Percentiles rank a stretch among this genome's conserved stretches.
phyloP scores from a whole-genome alignment of 148 eudicot genomes.

The Pharnaceum exiguum region DNA sequence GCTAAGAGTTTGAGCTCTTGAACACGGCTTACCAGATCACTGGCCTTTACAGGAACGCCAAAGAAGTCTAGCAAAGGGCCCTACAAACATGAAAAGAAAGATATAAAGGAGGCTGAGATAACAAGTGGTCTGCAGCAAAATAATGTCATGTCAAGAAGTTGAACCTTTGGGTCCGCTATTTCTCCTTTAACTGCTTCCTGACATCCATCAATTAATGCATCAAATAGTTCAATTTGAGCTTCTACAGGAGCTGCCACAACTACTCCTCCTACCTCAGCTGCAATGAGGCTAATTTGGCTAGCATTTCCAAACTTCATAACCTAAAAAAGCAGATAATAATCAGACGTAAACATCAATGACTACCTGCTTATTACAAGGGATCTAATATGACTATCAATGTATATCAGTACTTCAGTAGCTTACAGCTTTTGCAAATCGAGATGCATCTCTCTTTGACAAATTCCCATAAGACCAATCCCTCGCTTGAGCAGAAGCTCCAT shows the following conservation, averaged over 20 bases:
- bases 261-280: constrained; percentile 85
- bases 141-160: neutral
- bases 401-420: constrained; percentile 19
- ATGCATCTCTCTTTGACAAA: constrained; percentile 92
- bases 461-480: constrained; percentile 96
- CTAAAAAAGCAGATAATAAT: constrained; percentile 27
- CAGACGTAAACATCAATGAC: no score
- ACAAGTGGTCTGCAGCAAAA: neutral
- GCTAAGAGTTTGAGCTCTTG: constrained; percentile 88
- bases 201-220: constrained; percentile 87
- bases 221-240: constrained; percentile 92
- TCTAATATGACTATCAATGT: no score
- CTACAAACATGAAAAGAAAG: constrained; percentile 31
- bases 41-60: constrained; percentile 96
- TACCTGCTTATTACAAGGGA: no score
- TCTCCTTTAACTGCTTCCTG: constrained; percentile 75
- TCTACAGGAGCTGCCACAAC: constrained; percentile 87
- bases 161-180: constrained; percentile 66
- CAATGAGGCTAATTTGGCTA: constrained; percentile 74
- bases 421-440: constrained; percentile 89
- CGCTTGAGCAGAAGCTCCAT: constrained; percentile 89
- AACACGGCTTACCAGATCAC: constrained; percentile 76
- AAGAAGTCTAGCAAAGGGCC: constrained; percentile 92
- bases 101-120: constrained; percentile 3
- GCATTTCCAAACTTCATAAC: constrained; percentile 94